Base-by-base conservation (phyloP, 148 eudicot species). In the Arbutus unedo region DNA sequence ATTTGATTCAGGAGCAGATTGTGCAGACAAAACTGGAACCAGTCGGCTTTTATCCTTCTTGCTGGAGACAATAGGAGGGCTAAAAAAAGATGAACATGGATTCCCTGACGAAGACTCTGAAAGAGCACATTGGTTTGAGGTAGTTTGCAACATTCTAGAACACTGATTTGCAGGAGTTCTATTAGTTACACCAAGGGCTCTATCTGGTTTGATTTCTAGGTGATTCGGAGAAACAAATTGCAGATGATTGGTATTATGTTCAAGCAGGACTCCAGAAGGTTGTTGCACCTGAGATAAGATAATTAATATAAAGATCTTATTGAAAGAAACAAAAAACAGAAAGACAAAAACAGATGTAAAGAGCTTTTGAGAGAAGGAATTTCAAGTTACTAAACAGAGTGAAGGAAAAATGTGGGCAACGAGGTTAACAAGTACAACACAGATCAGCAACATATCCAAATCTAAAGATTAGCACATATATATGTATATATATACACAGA, bases 241-340 rank as follows among this genome's bases (percentile, higher is more conserved):
- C 75, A 79, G 23, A 70, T 90, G 90, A 78, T 88, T 86, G 73
- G 81, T 43, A 70, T 87, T 81, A 72, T 85, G 91, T 84, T 92
- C 95, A 79, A 88, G 85, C 57, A 95, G 94, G 70, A 88, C 83
- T 84, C 89, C 91, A 74, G 88, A 87, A 66, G 87, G 87, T 88
- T 91, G 89, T 67, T 83, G 41, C 70, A 83, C 88, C 86, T 85
- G 86, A 80, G 67, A 77, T 23, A 81, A 75, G n/a, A 3, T 11
- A 84, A 18, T 60, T 21, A 25, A 66, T 66, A 31, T 66, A 4
- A 31, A 25, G 71, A 25, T 64, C 70, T 25, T 11, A 66, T 66
- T 14, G 31, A 66, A 31, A 31, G 43, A 25, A 66, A 25, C 10
- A 10, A 16, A 25, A 66, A 66, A 31, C 31, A 4, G 4, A 66